Evolutionary conservation across 495 filamentous ascomycete genomes (phyloP).

Genomic region (Aspergillus affinis): DNA sequence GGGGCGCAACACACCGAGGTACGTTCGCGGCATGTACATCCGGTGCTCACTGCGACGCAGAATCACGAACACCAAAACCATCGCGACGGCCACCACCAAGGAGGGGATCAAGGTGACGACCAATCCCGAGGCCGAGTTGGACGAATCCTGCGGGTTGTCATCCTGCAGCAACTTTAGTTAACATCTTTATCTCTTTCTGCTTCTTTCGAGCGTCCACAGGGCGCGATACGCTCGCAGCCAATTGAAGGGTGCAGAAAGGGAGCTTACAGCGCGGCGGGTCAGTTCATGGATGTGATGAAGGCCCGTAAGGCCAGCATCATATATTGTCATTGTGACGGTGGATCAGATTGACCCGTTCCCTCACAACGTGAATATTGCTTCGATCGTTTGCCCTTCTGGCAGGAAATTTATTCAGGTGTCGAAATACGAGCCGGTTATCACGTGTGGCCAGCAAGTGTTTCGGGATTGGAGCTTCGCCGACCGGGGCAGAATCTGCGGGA

Average conservation of each 20-base stretch:
- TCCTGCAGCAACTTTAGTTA: slow-evolving; percentile 16
- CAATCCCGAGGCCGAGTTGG: slow-evolving; percentile 56
- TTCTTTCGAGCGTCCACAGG: slow-evolving; percentile 7
- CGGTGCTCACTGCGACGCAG: slow-evolving; percentile 70
- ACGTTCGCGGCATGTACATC: slow-evolving; percentile 86
- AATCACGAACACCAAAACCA: slow-evolving; percentile 71
- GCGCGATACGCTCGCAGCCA: neutral
- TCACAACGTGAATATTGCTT: neutral
- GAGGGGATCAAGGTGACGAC: slow-evolving; percentile 72
- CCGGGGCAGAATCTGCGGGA: neutral
- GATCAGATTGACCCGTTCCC: neutral
- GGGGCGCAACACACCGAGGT: slow-evolving; percentile 67
- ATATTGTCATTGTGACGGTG: slow-evolving; percentile 28
- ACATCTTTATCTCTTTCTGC: neutral
- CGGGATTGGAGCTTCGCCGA: neutral
- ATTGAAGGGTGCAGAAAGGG: neutral
- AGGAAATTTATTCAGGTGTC: neutral
- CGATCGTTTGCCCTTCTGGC: neutral
- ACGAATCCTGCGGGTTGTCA: slow-evolving; percentile 25
- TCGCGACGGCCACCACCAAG: slow-evolving; percentile 59
- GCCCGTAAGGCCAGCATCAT: slow-evolving; percentile 22
- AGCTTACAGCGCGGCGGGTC: slow-evolving; percentile 27
- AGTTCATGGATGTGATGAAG: slow-evolving; percentile 24
- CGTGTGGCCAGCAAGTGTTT: neutral
- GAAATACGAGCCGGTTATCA: neutral